Base-by-base conservation (phyloP, 2,329 filamentous ascomycete genomes). In the Elsinoe arachidis region DNA sequence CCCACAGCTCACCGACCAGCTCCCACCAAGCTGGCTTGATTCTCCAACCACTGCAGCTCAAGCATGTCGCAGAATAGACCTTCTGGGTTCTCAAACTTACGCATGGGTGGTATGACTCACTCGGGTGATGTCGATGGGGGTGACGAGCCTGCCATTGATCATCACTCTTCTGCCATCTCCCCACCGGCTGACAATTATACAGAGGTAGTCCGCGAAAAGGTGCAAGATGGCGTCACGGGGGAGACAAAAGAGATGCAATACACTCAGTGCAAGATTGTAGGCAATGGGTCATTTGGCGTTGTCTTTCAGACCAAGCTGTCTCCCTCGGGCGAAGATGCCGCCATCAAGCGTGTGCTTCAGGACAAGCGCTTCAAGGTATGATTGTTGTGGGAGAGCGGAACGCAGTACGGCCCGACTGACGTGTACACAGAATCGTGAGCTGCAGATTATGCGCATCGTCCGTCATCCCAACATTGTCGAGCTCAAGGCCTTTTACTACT, bases 381-480 rank as follows among this genome's bases (percentile, higher is more conserved):
- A 14, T 17, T 46, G 34, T 26, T 21, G 44, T 41, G 26, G 39
- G 21, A 54, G 6, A 46, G 19, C n/a, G 7, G 9, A 34, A 5
- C n/a, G 12, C 3, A 38, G 9, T 33, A 23, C 2, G 9, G 21
- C n/a, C 14, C 14, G 46, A 61, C 66, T 74, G 62, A 74, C 67
- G 55, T 35, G 39, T 55, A 11, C 44, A 49, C 71, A 99, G 93
- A 99, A 99, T 72, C 90, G 93, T 75, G 93, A 99, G 73, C 82
- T 99, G 66, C 93, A 99, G 74, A 99, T 99, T 72, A 99, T 99
- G 93, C 88, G 93, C 70, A 99, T 99, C 70, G 93, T 99, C 68
- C 86, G 92, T 70, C 93, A 99, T 73, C 93, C 93, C 58, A 99
- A 99, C 76, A 97, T 99, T 68, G 93, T 99, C 60, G 91, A 97